phyloP scores from a whole-genome alignment of 768 basidiomycete genomes.

The Asterophora parasitica region DNA sequence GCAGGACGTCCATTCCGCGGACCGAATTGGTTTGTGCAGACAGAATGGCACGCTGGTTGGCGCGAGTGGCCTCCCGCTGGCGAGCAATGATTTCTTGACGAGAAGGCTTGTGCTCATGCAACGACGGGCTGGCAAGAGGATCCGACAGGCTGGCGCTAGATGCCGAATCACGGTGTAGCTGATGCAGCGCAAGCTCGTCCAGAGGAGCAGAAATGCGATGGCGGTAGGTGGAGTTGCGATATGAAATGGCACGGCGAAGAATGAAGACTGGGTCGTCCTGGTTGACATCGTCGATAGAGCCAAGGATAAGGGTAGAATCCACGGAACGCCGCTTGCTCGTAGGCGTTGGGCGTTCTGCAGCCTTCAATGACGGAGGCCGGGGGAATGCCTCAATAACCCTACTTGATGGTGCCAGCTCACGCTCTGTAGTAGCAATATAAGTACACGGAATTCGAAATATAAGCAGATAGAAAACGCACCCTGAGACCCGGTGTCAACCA shows the following conservation, averaged over 20 bases:
- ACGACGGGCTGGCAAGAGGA: conserved; percentile 22
- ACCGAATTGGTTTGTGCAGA: conserved; percentile 80
- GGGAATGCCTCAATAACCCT: conserved; percentile 82
- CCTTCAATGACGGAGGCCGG: conserved; percentile 66
- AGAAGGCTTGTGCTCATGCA: conserved; percentile 41
- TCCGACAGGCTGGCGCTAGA: conserved; percentile 55
- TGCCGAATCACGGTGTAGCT: conserved; percentile 63
- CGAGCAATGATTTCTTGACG: conserved; percentile 91
- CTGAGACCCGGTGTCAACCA: conserved; percentile 52
- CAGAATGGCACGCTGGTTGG: conserved; percentile 78
- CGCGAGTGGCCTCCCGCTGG: conserved; percentile 80
- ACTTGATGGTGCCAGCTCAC: conserved; percentile 72
- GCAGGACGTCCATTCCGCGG: conserved; percentile 83
- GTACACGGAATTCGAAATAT: neutral
- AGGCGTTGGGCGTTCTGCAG: conserved; percentile 52
- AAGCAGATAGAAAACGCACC: conserved; percentile 17
- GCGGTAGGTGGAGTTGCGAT: conserved; percentile 66
- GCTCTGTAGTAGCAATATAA: conserved; percentile 45
- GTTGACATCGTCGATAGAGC: conserved; percentile 67
- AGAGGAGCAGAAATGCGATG: conserved; percentile 71
- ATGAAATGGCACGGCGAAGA: conserved; percentile 75
- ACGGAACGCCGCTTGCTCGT: conserved; percentile 81
- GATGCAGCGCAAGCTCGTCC: conserved; percentile 78
- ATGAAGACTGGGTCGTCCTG: conserved; percentile 87
- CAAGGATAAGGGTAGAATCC: conserved; percentile 71